Percentiles rank a stretch among this genome's conserved stretches.
These are phyloP conservation scores for Leishmania gerbilli DNA, from an alignment of 208 protist genomes.

Conservation along the genomic window DNA sequence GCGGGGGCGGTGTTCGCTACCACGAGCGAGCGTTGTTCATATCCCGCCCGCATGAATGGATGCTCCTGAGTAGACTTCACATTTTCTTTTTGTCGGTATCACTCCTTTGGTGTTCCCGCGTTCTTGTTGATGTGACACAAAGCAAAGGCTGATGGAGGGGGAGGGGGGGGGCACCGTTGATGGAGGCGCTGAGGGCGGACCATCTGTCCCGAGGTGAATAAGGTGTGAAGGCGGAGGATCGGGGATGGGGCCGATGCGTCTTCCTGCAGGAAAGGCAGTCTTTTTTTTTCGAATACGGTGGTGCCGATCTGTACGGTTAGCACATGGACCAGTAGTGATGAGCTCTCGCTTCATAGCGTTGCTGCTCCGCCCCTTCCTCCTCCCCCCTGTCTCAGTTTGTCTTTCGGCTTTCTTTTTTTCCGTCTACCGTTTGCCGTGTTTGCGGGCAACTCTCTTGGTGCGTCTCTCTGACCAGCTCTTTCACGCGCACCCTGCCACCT, in stretches of 20 bases:
- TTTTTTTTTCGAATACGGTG: neutral
- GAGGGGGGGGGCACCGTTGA: too few relatives aligned
- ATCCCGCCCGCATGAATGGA: neutral
- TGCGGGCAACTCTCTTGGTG: neutral
- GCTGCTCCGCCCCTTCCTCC: neutral
- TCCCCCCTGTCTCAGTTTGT: neutral
- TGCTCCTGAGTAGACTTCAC: too few relatives aligned
- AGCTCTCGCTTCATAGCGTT: neutral
- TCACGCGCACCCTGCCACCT: neutral
- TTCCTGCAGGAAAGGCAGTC: neutral
- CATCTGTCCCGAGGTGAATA: neutral
- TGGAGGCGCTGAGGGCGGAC: neutral
- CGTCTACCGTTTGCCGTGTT: neutral
- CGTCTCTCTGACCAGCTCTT: neutral
- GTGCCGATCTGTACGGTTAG: neutral
- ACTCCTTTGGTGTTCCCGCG: neutral
- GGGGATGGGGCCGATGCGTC: neutral
- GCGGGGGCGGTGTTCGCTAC: neutral
- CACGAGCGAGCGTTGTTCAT: neutral
- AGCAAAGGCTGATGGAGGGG: neutral
- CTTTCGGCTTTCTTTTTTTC: neutral
- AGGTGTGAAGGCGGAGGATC: neutral
- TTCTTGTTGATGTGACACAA: neutral
- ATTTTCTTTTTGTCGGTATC: neutral
- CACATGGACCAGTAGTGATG: neutral